These are phyloP conservation scores for Saitozyma sp. DNA, from an alignment of 768 basidiomycete genomes.

Conservation along the genomic window DNA sequence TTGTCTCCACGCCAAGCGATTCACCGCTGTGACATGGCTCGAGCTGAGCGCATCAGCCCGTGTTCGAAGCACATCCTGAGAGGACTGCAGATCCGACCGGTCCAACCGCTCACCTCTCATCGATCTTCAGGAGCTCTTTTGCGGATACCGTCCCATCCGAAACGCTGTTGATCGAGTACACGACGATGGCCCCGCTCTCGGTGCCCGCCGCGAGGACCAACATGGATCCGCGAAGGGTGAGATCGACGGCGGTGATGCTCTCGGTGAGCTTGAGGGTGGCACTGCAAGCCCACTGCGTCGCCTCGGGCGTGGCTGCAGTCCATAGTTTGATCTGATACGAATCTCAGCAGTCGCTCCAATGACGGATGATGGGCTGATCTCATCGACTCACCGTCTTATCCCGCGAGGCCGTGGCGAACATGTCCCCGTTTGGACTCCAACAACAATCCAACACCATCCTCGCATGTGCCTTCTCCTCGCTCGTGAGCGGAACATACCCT, in stretches of 20 bases:
- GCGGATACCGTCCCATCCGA: slow-evolving; percentile 58
- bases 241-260: slow-evolving; percentile 79
- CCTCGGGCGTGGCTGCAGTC: slow-evolving; percentile 54
- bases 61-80: neutral
- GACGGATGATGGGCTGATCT: neutral
- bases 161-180: slow-evolving; percentile 58
- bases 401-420: slow-evolving; percentile 90
- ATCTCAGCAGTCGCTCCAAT: slow-evolving; percentile 3
- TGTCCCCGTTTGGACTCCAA: slow-evolving; percentile 72
- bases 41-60: slow-evolving; percentile 56
- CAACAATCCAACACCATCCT: slow-evolving; percentile 96
- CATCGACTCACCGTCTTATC: slow-evolving; percentile 78
- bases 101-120: slow-evolving; percentile 22
- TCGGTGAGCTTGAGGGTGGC: slow-evolving; percentile 70
- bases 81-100: too few species aligned
- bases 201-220: slow-evolving; percentile 75
- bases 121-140: slow-evolving; percentile 56
- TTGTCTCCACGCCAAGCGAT: slow-evolving; percentile 78
- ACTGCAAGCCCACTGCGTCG: slow-evolving; percentile 60
- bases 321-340: slow-evolving; percentile 76
- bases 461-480: slow-evolving; percentile 74
- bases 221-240: slow-evolving; percentile 59
- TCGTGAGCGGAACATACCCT: slow-evolving; percentile 65
- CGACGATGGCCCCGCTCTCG: slow-evolving; percentile 72
- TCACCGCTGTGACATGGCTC: slow-evolving; percentile 75